Evolutionary conservation across 352 stramenopile genomes (phyloP).

Genomic region (Achlya hypogyna): DNA sequence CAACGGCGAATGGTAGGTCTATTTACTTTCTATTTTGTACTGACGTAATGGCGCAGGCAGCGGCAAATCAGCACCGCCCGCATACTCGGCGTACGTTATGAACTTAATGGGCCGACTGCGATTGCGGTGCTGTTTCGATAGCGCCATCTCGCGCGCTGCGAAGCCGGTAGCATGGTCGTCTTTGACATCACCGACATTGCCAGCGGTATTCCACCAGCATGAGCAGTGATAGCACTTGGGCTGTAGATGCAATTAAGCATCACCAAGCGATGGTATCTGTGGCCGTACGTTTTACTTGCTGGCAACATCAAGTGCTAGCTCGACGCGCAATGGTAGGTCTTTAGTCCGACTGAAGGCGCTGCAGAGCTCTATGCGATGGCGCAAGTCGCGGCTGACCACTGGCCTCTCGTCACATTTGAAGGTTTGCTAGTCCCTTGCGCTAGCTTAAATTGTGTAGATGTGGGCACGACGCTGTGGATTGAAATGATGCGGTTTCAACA

Average conservation of each 20-base stretch:
- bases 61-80: too few relatives aligned
- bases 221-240: neutral
- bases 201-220: neutral
- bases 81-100: too few relatives aligned
- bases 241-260: neutral
- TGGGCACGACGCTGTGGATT: neutral
- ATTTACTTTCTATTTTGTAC: neutral
- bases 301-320: neutral
- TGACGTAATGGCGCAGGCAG: neutral
- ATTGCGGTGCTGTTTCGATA: neutral
- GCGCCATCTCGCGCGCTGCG: neutral
- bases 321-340: neutral
- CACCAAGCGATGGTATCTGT: neutral
- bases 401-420: constrained; percentile 2
- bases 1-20: neutral
- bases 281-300: neutral
- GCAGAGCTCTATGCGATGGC: neutral
- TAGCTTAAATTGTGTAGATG: neutral
- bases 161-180: neutral
- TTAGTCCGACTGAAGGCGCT: neutral
- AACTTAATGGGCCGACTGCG: neutral
- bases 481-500: constrained; percentile 4
- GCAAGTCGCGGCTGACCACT: neutral
- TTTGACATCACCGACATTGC: constrained; percentile 6
- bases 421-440: neutral